Evolutionary conservation across 163 green algal species (phyloP), one percentile per base, ranked within the genome.

Genomic region (Volvox carteri): DNA sequence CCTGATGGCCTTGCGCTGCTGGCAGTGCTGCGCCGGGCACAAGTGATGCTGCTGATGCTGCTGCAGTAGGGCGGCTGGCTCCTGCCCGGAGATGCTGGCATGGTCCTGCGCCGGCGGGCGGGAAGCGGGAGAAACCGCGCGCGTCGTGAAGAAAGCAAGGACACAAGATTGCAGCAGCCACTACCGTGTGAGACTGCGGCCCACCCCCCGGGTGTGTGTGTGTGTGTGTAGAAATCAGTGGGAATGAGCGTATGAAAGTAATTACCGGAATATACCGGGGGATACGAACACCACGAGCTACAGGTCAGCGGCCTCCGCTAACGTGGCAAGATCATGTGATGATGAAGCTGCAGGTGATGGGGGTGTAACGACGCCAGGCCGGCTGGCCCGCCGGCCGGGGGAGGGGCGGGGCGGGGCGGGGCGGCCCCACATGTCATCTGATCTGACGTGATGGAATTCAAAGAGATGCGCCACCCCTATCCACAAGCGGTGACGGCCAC

Each of bases 1-100:
- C 68, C 81, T 88, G 67, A 88, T 50, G 4, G 83, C 83, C 28
- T 70, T 54, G 48, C 83, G 68, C 50, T 58, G 35, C 44, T 79
- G 77, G 48, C 75, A 70, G 33, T 50, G 73, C 73, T 80, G 73
- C 42, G 73, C n/a, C 44, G 41, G 44, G 30, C 21, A 80, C 11
- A 78, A 41, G 25, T 52, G 39, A 30, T 52, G 75, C 75, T 84
- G 75, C 35, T 50, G 75, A 16, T 84, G 75, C 75, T 65, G 54
- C 54, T 65, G 54, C 54, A 30, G 54, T 28, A 72, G 35, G 60
- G 14, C 23, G 28, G 23, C 60, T 39, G 14, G 28, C 60, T 72
- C 60, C 60, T 72, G 28, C 60, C 28, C 3, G 60, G 18, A 30
- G 28, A 19, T 23, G 54, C 19, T 23, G 28, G 54, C 54, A 65